Percentiles rank a stretch among this genome's conserved stretches.
phyloP scores from a whole-genome alignment of 345 rosid genomes.

The Arabidopsis thaliana region TAIR10.1 NC_003071.7:3522001-3522500 shows the following conservation, averaged over 20 bases:
- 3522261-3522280: constrained; percentile 94
- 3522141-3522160: constrained; percentile 76
- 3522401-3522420: constrained; percentile 76
- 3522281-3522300: constrained; percentile 68
- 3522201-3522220: constrained; percentile 94
- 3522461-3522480: constrained; percentile 76
- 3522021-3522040: not conserved
- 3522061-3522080: constrained; percentile 73
- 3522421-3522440: constrained; percentile 74
- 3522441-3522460: constrained; percentile 58
- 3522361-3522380: constrained; percentile 79
- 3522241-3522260: constrained; percentile 91
- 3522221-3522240: constrained; percentile 87
- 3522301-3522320: constrained; percentile 69
- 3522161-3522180: constrained; percentile 67
- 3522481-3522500: constrained; percentile 52
- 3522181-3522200: constrained; percentile 83
- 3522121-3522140: constrained; percentile 80
- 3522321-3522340: constrained; percentile 81
- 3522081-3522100: constrained; percentile 67
- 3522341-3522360: constrained; percentile 92
- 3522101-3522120: constrained; percentile 75
- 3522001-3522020: not conserved
- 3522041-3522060: constrained; percentile 57
- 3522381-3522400: constrained; percentile 74